A percentile compares a stretch with the other conserved stretches of the same genome.
phyloP scores from a whole-genome alignment of 2,329 filamentous ascomycete genomes.

The Lecanicillium sp. region DNA sequence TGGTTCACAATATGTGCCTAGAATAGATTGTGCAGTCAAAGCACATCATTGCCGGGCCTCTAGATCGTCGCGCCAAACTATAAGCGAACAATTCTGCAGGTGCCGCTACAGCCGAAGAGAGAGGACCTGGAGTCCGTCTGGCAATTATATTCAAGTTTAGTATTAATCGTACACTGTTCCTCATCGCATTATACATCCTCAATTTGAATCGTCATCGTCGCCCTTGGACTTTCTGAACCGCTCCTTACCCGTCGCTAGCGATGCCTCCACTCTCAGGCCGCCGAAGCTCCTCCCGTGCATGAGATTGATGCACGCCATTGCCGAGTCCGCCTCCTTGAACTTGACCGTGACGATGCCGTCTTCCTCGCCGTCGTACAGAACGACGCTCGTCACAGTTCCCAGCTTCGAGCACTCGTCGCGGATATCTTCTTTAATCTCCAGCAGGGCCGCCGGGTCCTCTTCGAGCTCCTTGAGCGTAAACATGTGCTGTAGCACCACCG shows the following conservation, averaged over 20 bases:
- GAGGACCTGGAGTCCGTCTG: neutral
- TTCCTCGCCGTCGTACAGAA: slow-evolving; percentile 79
- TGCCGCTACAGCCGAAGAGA: too few species aligned
- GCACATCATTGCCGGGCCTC: too few species aligned
- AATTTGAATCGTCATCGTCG: slow-evolving; percentile 36
- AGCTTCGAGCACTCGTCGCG: slow-evolving; percentile 82
- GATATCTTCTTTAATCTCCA: slow-evolving; percentile 94
- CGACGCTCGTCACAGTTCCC: slow-evolving; percentile 83
- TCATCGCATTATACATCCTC: too few species aligned
- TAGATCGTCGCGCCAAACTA: too few species aligned
- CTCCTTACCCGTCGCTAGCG: slow-evolving; percentile 64
- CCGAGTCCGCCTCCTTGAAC: slow-evolving; percentile 67
- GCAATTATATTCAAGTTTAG: neutral
- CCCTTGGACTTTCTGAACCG: slow-evolving; percentile 64
- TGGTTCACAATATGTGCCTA: too few species aligned
- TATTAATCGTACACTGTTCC: neutral
- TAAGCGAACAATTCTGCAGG: too few species aligned
- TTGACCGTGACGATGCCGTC: slow-evolving; percentile 81
- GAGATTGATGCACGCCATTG: slow-evolving; percentile 62
- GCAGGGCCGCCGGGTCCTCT: slow-evolving; percentile 72
- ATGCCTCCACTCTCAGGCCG: slow-evolving; percentile 64
- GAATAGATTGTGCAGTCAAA: too few species aligned
- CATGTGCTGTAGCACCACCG: slow-evolving; percentile 87
- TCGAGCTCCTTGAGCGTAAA: slow-evolving; percentile 82
- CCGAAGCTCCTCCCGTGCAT: slow-evolving; percentile 81